Conservation (phyloP, 2,329 filamentous ascomycete genomes). For the Colletotrichum orbiculare region DNA sequence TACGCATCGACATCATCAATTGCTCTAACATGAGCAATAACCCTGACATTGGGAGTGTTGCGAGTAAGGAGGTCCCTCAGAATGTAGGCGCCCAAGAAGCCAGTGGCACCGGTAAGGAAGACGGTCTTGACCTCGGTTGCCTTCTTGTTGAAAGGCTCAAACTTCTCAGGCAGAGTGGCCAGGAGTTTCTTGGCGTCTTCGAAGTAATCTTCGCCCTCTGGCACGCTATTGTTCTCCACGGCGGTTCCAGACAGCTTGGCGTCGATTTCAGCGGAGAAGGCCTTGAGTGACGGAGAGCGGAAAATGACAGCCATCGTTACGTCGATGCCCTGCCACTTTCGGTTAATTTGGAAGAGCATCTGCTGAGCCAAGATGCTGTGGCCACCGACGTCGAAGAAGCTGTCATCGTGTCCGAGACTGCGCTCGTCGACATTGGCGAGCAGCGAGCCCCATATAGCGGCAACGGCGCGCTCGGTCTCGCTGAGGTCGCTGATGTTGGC, state of each 20-base stretch:
- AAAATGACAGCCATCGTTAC: slow-evolving; percentile 79
- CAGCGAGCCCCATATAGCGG: not conserved
- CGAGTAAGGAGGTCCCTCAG: slow-evolving; percentile 78
- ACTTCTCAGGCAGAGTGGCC: slow-evolving; percentile 56
- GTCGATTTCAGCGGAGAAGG: slow-evolving; percentile 44
- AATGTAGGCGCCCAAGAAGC: slow-evolving; percentile 87
- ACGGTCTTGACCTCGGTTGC: slow-evolving; percentile 59
- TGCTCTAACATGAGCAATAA: slow-evolving; percentile 27
- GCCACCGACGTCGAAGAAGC: slow-evolving; percentile 53
- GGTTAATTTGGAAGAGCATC: slow-evolving; percentile 75
- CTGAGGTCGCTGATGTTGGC: not conserved
- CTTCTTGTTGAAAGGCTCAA: slow-evolving; percentile 6
- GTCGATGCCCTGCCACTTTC: slow-evolving; percentile 55
- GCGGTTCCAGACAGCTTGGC: slow-evolving; percentile 55
- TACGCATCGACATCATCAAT: slow-evolving; percentile 9
- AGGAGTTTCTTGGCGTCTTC: slow-evolving; percentile 63
- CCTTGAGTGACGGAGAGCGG: slow-evolving; percentile 65
- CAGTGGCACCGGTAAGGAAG: slow-evolving; percentile 89
- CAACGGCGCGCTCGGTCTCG: slow-evolving; percentile 1
- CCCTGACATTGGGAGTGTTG: slow-evolving; percentile 59
- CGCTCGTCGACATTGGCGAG: not conserved
- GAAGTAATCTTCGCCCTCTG: slow-evolving; percentile 57
- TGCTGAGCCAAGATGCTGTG: slow-evolving; percentile 69
- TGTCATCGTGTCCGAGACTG: slow-evolving; percentile 47
- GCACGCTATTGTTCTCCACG: slow-evolving; percentile 43